phyloP scores from a whole-genome alignment of 1,139 yeast species.

The Meyerozyma carpophila region DNA sequence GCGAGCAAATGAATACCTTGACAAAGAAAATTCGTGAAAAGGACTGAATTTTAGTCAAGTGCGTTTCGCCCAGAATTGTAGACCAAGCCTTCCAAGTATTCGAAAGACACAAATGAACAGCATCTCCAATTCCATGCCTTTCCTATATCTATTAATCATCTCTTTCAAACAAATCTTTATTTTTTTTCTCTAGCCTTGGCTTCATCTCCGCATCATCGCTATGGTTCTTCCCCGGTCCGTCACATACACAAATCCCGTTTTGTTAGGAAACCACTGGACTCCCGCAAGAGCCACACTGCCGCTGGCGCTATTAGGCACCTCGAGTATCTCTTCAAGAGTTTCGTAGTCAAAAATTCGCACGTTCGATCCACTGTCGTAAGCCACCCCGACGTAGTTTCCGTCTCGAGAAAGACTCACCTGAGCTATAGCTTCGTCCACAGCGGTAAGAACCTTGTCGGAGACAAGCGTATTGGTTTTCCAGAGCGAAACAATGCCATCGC shows the following conservation, averaged over 20 bases:
- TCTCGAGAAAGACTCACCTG: conserved; percentile 40
- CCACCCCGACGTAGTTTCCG: conserved; percentile 40
- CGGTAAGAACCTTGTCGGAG: conserved; percentile 37
- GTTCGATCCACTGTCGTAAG: conserved; percentile 37
- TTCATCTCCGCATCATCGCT: conserved; percentile 4
- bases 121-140: too few species aligned
- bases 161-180: too few species aligned
- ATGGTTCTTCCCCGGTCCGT: conserved; percentile 27
- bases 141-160: too few species aligned
- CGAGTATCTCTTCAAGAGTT: conserved; percentile 24
- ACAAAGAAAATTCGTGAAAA: too few species aligned
- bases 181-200: neutral
- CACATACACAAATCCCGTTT: conserved; percentile 28
- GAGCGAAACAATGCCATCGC: conserved; percentile 63
- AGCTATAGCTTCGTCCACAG: conserved; percentile 46
- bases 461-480: conserved; percentile 51
- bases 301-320: conserved; percentile 31
- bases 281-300: conserved; percentile 31
- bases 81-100: too few species aligned
- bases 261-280: conserved; percentile 40
- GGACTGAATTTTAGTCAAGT: too few species aligned
- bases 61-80: too few species aligned
- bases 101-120: too few species aligned
- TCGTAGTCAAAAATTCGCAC: conserved; percentile 35
- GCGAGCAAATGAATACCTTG: too few species aligned